Conservation (phyloP, 805 yeast species). For the Candida germanica region DNA sequence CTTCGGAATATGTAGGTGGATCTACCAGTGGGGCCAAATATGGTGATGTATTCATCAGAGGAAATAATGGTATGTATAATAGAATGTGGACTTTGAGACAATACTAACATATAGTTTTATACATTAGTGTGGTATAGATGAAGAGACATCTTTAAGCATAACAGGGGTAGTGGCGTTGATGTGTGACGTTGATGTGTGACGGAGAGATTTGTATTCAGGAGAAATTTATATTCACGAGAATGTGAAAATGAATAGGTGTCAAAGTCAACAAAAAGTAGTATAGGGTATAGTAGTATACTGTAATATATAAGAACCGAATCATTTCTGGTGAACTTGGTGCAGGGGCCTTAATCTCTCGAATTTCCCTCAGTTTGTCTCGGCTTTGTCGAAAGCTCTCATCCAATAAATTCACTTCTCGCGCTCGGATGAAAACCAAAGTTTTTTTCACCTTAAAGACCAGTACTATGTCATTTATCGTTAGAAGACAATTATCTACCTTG, state of each 20-base stretch:
- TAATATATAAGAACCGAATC: too few relatives aligned
- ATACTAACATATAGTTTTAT: slow-evolving; percentile 29
- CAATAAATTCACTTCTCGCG: slow-evolving; percentile 9
- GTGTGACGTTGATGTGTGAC: too few relatives aligned
- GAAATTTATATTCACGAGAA: too few relatives aligned
- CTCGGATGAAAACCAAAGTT: slow-evolving; percentile 7
- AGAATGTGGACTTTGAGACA: background rate
- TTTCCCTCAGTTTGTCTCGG: too few relatives aligned
- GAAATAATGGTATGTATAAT: slow-evolving; percentile 67
- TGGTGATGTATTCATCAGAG: slow-evolving; percentile 83
- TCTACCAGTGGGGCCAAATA: slow-evolving; percentile 44
- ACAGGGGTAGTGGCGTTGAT: background rate
- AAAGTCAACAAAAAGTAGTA: too few relatives aligned
- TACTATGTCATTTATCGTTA: slow-evolving; percentile 87
- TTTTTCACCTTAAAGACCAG: slow-evolving; percentile 3
- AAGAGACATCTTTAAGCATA: background rate
- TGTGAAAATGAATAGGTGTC: too few relatives aligned
- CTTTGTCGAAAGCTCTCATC: slow-evolving; percentile 3
- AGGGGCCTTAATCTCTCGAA: too few relatives aligned
- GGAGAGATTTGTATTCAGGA: too few relatives aligned
- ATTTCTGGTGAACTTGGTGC: too few relatives aligned
- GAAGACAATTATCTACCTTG: slow-evolving; percentile 91
- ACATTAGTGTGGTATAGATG: slow-evolving; percentile 35
- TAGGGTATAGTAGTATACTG: too few relatives aligned
- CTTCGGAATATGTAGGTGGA: slow-evolving; percentile 61